Conservation (phyloP, 2,329 filamentous ascomycete genomes). For the Ambrosiella cleistominuta region DNA sequence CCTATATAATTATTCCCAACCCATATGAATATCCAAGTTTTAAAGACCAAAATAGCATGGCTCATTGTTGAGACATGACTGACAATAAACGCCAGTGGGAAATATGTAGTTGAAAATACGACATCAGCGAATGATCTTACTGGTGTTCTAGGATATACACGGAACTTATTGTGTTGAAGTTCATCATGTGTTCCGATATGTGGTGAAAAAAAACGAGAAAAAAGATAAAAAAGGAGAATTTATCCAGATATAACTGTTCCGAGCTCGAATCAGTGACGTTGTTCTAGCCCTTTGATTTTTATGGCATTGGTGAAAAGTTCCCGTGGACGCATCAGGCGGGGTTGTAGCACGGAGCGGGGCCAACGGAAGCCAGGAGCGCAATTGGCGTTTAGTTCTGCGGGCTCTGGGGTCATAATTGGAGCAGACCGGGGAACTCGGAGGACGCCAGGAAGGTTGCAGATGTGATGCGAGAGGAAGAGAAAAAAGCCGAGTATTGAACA, state of each 20-base stretch:
- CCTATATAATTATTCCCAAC: neutral
- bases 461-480: neutral
- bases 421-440: neutral
- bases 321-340: neutral
- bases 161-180: too few relatives aligned
- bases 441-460: neutral
- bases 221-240: neutral
- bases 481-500: neutral
- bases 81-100: too few relatives aligned
- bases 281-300: neutral
- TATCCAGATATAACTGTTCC: neutral
- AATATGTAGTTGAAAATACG: too few relatives aligned
- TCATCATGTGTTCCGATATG: too few relatives aligned
- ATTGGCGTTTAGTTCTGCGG: neutral
- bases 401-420: neutral
- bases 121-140: too few relatives aligned
- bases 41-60: too few relatives aligned
- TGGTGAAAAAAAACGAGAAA: neutral
- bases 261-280: neutral
- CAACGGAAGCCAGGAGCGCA: neutral
- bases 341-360: neutral
- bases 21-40: neutral
- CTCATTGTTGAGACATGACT: too few relatives aligned
- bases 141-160: too few relatives aligned
- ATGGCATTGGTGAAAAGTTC: neutral